Base-by-base conservation (phyloP, 129 eudicot genomes). In the Centaurea solstitialis region DNA sequence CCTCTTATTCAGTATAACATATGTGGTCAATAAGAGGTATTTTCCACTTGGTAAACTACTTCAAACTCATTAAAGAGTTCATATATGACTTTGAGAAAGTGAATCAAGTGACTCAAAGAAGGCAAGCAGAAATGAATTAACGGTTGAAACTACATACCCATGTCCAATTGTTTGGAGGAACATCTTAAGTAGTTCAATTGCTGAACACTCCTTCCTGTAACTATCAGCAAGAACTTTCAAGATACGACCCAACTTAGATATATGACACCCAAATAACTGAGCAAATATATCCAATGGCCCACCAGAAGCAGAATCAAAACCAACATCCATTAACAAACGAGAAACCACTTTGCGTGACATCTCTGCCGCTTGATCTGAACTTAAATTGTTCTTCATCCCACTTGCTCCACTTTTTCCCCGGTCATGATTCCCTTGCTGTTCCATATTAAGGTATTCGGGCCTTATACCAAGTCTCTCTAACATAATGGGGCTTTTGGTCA, bases 401-500 rank as follows among this genome's bases (percentile, higher is more conserved):
- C 74, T 73, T 26, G 75, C 73, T 71, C 92, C 96, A 59, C 50
- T 83, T 86, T 78, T 93, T 70, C 89, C 86, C 66, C 88, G 88
- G 35, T 80, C 82, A 85, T 87, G 93, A 83, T 80, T 82, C 80
- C 93, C 89, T 83, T 86, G 87, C 33, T 90, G 94, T 73, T 95
- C 97, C 89, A 90, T 90, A 86, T 80, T 90, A 80, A 95, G 94
- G 86, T 92, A 90, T 76, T 94, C 99, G 24, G 97, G 94, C 80
- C 93, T 87, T 79, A 92, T 94, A 78, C 98, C 99, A 67, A 95
- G 94, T 80, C 99, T 91, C 87, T 95, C 99, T 3, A 95, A 89
- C 98, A 92, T 95, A 73, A 95, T 93, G 37, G 98, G 94, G 91
- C 91, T 91, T 86, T 87, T 95, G 68, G 98, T 88, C 83, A 87